phyloP scores from a whole-genome alignment of 2,329 filamentous ascomycete genomes.

The Setomelanomma holmii region DNA sequence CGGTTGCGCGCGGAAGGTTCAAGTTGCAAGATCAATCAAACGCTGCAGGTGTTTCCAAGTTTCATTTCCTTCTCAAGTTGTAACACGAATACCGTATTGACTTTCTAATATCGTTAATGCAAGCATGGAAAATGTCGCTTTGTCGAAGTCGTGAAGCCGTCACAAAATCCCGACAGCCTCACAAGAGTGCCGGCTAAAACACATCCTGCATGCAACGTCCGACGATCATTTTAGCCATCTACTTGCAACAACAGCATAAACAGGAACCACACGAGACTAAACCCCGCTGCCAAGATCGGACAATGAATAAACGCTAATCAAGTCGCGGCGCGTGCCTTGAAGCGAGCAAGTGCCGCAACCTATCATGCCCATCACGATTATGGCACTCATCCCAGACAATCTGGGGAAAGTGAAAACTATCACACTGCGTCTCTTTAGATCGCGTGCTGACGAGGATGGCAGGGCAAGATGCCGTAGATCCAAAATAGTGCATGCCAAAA shows the following conservation, averaged over 20 bases:
- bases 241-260: slow-evolving; percentile 5
- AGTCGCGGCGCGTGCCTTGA: slow-evolving; percentile 21
- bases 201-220: not conserved
- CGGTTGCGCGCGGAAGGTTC: too few relatives aligned
- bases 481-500: too few relatives aligned
- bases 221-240: slow-evolving; percentile 8
- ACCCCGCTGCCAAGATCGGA: slow-evolving; percentile 29
- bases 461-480: slow-evolving; percentile 14
- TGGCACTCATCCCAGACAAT: slow-evolving; percentile 19
- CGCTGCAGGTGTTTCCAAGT: too few relatives aligned
- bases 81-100: too few relatives aligned
- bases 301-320: slow-evolving; percentile 28
- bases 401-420: slow-evolving; percentile 19
- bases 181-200: slow-evolving; percentile 7
- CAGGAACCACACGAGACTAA: slow-evolving; percentile 8
- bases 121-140: not conserved
- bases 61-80: too few relatives aligned
- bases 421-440: slow-evolving; percentile 6
- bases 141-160: slow-evolving; percentile 1
- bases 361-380: slow-evolving; percentile 25
- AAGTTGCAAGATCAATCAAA: not conserved
- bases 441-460: slow-evolving; percentile 4
- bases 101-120: not conserved
- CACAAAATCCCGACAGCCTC: slow-evolving; percentile 7
- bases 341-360: slow-evolving; percentile 23